Conservation (phyloP, 176 grass and related monocot species). For the Cymbopogon citratus region DNA sequence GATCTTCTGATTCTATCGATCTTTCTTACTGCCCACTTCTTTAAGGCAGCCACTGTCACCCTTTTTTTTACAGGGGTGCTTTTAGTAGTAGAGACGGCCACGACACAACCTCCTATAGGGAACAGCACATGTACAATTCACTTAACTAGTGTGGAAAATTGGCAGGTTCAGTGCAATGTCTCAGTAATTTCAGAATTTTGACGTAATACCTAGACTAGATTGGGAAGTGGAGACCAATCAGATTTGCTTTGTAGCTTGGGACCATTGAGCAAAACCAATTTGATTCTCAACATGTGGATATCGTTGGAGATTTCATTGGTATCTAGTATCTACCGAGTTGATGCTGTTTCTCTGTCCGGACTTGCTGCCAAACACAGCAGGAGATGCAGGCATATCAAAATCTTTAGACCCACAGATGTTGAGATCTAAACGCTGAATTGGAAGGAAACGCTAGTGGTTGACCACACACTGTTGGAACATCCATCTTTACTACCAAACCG, state of each 20-base stretch:
- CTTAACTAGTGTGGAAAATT: background rate
- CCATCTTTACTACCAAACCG: background rate
- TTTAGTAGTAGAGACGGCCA: background rate
- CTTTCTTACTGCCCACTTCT: background rate
- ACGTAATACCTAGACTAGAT: background rate
- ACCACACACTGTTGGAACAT: background rate
- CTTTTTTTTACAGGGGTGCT: background rate
- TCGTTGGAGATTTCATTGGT: slow-evolving; percentile 13
- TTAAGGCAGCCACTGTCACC: background rate
- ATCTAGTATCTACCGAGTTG: no score
- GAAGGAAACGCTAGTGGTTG: background rate
- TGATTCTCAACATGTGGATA: slow-evolving; percentile 15
- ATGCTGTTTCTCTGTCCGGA: slow-evolving; percentile 7
- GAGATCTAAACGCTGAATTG: background rate
- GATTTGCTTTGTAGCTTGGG: background rate
- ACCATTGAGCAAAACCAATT: background rate
- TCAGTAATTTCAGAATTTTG: background rate
- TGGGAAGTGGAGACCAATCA: background rate
- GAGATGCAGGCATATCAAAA: slow-evolving; percentile 10
- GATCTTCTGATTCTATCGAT: background rate
- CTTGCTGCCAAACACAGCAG: background rate
- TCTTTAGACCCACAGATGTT: background rate
- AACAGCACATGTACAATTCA: background rate
- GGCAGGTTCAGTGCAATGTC: background rate
- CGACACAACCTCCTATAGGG: background rate